A percentile compares a stretch with the other conserved stretches of the same genome.
These are phyloP conservation scores for Rhazya stricta DNA, from an alignment of 257 asterid genomes.

Conservation along the genomic window DNA sequence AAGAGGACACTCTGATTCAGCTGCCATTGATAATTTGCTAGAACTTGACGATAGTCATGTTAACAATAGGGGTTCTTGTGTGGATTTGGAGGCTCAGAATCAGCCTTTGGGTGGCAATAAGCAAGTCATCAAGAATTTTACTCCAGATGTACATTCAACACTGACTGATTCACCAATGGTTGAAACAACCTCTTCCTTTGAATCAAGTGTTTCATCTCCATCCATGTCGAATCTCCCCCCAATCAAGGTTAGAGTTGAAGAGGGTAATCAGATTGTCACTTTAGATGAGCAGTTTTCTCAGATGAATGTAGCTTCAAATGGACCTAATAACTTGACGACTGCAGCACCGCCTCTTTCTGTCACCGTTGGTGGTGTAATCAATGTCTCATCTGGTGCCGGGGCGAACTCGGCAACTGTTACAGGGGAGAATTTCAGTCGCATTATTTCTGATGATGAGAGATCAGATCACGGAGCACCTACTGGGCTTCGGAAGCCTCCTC, in stretches of 20 bases:
- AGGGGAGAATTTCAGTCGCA: slow-evolving; percentile 26
- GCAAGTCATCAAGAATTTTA: slow-evolving; percentile 17
- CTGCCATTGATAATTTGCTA: slow-evolving; percentile 40
- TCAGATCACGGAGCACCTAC: slow-evolving; percentile 29
- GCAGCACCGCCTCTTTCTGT: slow-evolving; percentile 26
- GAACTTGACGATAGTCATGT: slow-evolving; percentile 31
- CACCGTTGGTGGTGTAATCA: slow-evolving; percentile 8
- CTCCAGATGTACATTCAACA: slow-evolving; percentile 18
- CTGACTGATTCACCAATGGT: slow-evolving; percentile 28
- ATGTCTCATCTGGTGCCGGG: slow-evolving; percentile 10
- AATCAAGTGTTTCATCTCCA: slow-evolving; percentile 55
- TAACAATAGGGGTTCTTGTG: slow-evolving; percentile 22
- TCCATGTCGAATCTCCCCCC: slow-evolving; percentile 52
- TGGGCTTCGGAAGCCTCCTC: slow-evolving; percentile 51
- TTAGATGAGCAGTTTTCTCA: slow-evolving; percentile 56
- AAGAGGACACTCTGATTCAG: slow-evolving; percentile 59
- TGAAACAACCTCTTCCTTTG: slow-evolving; percentile 51
- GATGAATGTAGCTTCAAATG: slow-evolving; percentile 33
- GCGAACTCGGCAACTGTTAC: slow-evolving; percentile 19
- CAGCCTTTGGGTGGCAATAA: slow-evolving; percentile 15
- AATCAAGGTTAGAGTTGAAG: slow-evolving; percentile 46
- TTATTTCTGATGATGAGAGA: slow-evolving; percentile 46
- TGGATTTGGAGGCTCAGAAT: slow-evolving; percentile 29
- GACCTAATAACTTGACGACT: slow-evolving; percentile 7
- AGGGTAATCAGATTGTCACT: slow-evolving; percentile 32